Percentiles rank a stretch among this genome's conserved stretches.
These are phyloP conservation scores for Vitellaria paradoxa DNA, from an alignment of 179 eudicot species.

Conservation along the genomic window DNA sequence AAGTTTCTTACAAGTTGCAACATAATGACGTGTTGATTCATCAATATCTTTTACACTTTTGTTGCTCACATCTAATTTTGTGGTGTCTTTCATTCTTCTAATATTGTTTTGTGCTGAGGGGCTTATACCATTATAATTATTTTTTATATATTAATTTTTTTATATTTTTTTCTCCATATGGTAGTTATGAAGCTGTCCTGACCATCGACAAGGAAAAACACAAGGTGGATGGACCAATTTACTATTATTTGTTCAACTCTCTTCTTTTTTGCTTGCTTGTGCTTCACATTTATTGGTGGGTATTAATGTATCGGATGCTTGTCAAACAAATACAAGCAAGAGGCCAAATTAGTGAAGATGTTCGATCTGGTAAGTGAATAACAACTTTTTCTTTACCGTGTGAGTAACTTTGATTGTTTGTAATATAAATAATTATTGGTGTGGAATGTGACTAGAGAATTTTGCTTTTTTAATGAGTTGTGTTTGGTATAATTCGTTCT, in stretches of 20 bases:
- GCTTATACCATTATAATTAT: background rate
- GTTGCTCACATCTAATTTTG: background rate
- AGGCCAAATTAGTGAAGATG: slow-evolving; percentile 92
- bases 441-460: background rate
- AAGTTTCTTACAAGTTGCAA: background rate
- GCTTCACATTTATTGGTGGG: slow-evolving; percentile 97
- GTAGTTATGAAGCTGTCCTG: slow-evolving; percentile 80
- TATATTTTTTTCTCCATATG: slow-evolving; percentile 13
- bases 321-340: slow-evolving; percentile 89
- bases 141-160: background rate
- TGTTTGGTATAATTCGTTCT: background rate
- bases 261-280: slow-evolving; percentile 78
- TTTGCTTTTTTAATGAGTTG: background rate
- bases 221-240: slow-evolving; percentile 68
- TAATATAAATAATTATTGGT: background rate
- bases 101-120: background rate
- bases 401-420: background rate
- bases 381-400: background rate
- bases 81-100: background rate
- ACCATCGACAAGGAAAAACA: slow-evolving; percentile 78
- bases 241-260: slow-evolving; percentile 82
- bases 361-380: slow-evolving; percentile 82
- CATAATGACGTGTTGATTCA: background rate
- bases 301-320: slow-evolving; percentile 90
- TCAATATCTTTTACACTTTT: background rate